Evolutionary conservation across 345 rosid genomes (phyloP).

Genomic region (Euphorbia tirucalli): DNA sequence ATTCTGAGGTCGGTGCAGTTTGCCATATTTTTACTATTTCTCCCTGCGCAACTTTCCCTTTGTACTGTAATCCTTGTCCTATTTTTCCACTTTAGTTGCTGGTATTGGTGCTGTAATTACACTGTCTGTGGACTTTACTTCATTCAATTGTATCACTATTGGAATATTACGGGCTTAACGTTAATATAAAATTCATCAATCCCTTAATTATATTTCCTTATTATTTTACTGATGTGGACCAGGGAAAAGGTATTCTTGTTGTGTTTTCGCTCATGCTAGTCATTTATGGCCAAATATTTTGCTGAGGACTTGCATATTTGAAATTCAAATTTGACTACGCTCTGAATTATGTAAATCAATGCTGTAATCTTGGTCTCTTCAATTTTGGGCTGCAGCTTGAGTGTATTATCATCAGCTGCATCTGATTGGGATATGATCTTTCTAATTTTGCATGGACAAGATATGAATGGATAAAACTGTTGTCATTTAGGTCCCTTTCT

Average conservation of each 20-base stretch:
- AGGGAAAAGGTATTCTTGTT: background rate
- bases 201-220: background rate
- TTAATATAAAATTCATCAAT: too few relatives aligned
- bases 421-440: background rate
- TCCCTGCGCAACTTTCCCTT: background rate
- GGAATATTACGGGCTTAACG: too few relatives aligned
- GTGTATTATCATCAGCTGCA: background rate
- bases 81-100: background rate
- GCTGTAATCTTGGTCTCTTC: background rate
- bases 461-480: background rate
- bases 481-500: too few relatives aligned
- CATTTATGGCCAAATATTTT: background rate
- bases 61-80: background rate
- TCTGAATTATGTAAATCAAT: background rate
- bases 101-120: background rate
- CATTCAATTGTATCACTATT: too few relatives aligned
- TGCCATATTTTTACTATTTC: background rate
- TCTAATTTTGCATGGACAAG: background rate
- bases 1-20: too few relatives aligned
- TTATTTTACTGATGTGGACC: background rate
- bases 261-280: background rate
- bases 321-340: background rate
- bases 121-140: background rate
- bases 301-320: background rate
- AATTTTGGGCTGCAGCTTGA: background rate